Percentiles rank a stretch among this genome's conserved stretches.
phyloP scores from a whole-genome alignment of 1,284 basidiomycete genomes.

The Pseudozyma sp. region DNA sequence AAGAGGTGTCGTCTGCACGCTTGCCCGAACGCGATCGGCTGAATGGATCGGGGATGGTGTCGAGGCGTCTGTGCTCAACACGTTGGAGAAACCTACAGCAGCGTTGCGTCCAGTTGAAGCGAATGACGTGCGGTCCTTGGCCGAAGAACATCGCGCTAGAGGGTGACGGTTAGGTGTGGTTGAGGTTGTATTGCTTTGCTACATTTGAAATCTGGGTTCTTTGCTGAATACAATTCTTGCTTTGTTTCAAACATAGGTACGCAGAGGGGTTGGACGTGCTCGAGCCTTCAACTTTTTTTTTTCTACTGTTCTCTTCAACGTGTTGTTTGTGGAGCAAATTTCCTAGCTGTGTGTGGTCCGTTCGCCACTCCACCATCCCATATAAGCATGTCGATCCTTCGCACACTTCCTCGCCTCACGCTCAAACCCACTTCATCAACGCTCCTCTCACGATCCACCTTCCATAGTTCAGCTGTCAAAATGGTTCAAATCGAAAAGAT shows the following conservation, averaged over 20 bases:
- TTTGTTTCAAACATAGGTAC: neutral
- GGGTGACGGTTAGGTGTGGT: neutral
- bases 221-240: no score
- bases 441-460: neutral
- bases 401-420: neutral
- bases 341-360: constrained; percentile 17
- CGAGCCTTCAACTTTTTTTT: constrained; percentile 3
- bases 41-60: no score
- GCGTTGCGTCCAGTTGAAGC: no score
- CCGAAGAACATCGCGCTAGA: constrained; percentile 3
- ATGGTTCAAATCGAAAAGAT: constrained; percentile 67
- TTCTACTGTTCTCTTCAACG: no score
- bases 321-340: neutral
- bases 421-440: neutral
- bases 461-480: constrained; percentile 2
- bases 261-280: constrained; percentile 1
- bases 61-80: no score
- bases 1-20: no score
- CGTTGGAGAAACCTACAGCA: no score
- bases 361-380: constrained; percentile 14
- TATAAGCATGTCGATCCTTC: constrained; percentile 1
- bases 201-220: no score
- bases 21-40: no score
- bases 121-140: constrained; percentile 7
- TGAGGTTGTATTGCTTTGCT: no score